Conservation (phyloP, 73 alveolate species). For the Diophrys appendiculata region DNA sequence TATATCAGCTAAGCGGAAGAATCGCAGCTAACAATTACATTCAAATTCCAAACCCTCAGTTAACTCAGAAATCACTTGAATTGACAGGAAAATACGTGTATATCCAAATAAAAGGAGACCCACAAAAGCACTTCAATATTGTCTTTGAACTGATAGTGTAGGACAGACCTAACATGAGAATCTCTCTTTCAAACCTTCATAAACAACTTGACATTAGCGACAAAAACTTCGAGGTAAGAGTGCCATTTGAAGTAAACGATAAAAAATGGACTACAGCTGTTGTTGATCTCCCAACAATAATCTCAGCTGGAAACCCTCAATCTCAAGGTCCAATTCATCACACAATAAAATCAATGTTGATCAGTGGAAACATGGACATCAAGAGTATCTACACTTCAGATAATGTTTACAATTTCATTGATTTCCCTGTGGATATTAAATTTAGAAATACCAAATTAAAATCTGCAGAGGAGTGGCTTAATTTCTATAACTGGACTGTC, state of each 20-base stretch:
- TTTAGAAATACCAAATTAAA: conserved; percentile 36
- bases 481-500: conserved; percentile 51
- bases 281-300: conserved; percentile 62
- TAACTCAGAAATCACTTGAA: conserved; percentile 59
- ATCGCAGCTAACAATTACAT: conserved; percentile 73
- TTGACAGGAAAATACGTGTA: conserved; percentile 82
- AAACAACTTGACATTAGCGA: conserved; percentile 56
- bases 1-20: too few species aligned
- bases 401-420: conserved; percentile 49
- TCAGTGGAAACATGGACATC: conserved; percentile 70
- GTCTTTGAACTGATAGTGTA: conserved; percentile 76
- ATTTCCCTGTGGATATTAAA: conserved; percentile 76
- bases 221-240: conserved; percentile 76
- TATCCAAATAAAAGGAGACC: conserved; percentile 57
- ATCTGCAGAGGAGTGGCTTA: conserved; percentile 41
- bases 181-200: conserved; percentile 66
- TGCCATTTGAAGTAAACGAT: conserved; percentile 72
- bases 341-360: conserved; percentile 63
- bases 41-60: conserved; percentile 73
- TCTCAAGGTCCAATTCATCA: conserved; percentile 51
- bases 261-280: conserved; percentile 76
- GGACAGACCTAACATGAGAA: conserved; percentile 56
- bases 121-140: conserved; percentile 76
- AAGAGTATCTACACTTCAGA: conserved; percentile 90
- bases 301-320: conserved; percentile 37